Base-by-base conservation (phyloP, 2,329 filamentous ascomycete genomes). In the Alternaria arborescens region DNA sequence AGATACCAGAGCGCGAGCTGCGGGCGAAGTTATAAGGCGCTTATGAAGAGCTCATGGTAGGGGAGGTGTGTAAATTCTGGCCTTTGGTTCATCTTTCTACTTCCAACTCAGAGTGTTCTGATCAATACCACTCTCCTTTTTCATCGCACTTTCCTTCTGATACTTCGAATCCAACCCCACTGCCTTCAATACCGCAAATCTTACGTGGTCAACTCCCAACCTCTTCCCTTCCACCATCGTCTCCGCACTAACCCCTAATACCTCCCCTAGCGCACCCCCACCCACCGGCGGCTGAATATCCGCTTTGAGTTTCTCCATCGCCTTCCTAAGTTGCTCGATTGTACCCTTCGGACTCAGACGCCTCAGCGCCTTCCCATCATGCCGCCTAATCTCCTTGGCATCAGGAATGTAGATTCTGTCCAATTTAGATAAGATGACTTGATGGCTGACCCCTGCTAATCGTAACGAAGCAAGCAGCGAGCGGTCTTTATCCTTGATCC, bases 381-480 rank as follows among this genome's bases (percentile, higher is more conserved):
- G 56, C 11, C 61, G 60, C 36, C 58, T 66, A 16, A 73, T 63
- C 6, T 64, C 58, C 4, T 63, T 67, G 3, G 64, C 60, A 10
- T 63, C 24, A 3, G 74, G 74, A 2, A 78, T 65, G 24, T 72
- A 77, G 2, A 78, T 22, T 30, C 71, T 73, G 71, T 92, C 89
- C 7, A 86, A 82, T 73, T 92, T 92, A 7, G 84, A 86, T n/a
- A 91, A 71, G 16, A 92, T 80, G 16, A 92, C 79, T 72, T 91
- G 89, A 72, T 88, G 87, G 0, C 86, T 81, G 16, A 91, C 84
- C 1, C 83, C 84, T n/a, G 83, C 80, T 46, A 83, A 66, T 16
- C 85, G 80, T 48, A 92, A 81, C 22, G 87, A 75, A 5, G 81
- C 77, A 8, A 92, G 78, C 20, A 91, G 79, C 40, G 85, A 79